Percentiles rank a stretch among this genome's conserved stretches.
Evolutionary conservation across 441 rosid genomes (phyloP).

Genomic region (Oxalis stricta): DNA sequence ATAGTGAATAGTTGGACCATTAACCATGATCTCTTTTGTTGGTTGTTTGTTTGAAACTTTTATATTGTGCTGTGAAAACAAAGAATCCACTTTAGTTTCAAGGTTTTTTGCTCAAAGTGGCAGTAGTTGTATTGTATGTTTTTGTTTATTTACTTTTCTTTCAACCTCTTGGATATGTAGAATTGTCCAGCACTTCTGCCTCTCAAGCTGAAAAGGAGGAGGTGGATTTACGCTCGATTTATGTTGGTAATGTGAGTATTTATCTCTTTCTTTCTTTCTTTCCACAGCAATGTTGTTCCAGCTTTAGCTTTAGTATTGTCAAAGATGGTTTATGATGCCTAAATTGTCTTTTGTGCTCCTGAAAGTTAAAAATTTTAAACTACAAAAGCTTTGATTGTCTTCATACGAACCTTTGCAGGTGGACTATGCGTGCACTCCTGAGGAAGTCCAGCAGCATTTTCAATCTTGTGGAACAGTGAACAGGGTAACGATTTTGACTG

Average conservation of each 20-base stretch:
- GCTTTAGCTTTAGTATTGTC: too few species aligned
- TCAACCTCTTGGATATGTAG: constrained; percentile 19
- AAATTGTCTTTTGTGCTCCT: too few species aligned
- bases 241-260: constrained; percentile 70
- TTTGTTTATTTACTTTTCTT: constrained; percentile 7
- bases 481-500: constrained; percentile 68
- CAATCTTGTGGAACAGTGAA: constrained; percentile 77
- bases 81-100: background rate
- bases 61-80: background rate
- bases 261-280: background rate
- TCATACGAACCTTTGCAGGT: constrained; percentile 49
- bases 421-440: constrained; percentile 73
- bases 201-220: constrained; percentile 66
- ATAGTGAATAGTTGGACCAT: background rate
- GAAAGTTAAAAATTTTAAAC: too few species aligned
- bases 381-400: too few species aligned
- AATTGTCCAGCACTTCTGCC: constrained; percentile 40
- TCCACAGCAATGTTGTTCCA: background rate
- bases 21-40: background rate
- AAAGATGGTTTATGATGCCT: too few species aligned
- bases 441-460: constrained; percentile 80
- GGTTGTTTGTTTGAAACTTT: background rate
- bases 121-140: background rate
- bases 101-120: constrained; percentile 1
- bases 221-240: constrained; percentile 62